Evolutionary conservation across 225 moss, liverwort and hornwort species (phyloP), one percentile per base, ranked within the genome.

Genomic region (Asterella californica): DNA sequence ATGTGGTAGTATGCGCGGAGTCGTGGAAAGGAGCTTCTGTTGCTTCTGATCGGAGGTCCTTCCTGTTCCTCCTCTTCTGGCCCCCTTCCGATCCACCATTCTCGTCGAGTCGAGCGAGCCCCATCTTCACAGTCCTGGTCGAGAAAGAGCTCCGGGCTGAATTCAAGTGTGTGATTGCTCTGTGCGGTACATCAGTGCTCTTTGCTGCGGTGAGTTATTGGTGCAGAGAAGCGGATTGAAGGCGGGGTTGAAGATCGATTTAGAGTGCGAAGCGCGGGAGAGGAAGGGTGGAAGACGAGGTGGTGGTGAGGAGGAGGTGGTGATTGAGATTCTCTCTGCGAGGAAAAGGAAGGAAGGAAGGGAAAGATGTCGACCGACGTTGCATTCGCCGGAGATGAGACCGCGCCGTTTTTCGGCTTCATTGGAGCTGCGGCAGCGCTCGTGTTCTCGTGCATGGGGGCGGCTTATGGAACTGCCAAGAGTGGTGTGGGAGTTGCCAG

Each of bases 331-430:
- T 62, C 60, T 8, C 61, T 29, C 14, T 62, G 61, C 68, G 34
- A 32, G 9, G 36, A 15, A 36, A 67, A 65, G 24, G 68, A 33
- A 68, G 34, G 68, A 2, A 72, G 11, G 71, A 4, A 80, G 34
- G 84, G 59, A 48, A 76, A 80, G 52, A 93, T 93, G 93, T 70
- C 90, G 53, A 78, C 86, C 25, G 14, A 77, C 7, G 81, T 50
- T 15, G 89, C 54, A 21, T 93, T 93, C 22, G 75, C 83, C 4
- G 93, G 93, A 50, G 93, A 93, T 77, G 93, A 93, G 81, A 52
- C 90, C 14, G 93, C 91, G 4, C 93, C 91, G 76, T 93, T 93
- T 82, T 93, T 93, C 81, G 93, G 91, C 48, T 93, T 93, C 85
- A 89, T 93, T 12, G 91, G 93, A 79, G 93, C 93, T 78, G 91